A percentile compares a stretch with the other conserved stretches of the same genome.
Conservation (phyloP, 305 asterid genomes). For the Fraxinus nigra region DNA sequence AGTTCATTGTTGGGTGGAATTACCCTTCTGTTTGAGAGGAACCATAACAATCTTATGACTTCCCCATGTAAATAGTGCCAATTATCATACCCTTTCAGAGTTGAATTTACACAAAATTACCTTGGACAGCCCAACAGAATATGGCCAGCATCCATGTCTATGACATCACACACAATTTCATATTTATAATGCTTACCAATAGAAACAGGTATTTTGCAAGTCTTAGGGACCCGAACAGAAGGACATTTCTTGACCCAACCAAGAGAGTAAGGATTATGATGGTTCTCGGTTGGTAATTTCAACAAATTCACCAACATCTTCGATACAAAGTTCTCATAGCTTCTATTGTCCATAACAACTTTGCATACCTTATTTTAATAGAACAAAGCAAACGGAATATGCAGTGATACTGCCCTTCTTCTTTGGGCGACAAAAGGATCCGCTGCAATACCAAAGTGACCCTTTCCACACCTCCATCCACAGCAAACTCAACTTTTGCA, state of each 20-base stretch:
- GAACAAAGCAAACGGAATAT: neutral
- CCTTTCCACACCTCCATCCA: neutral
- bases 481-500: neutral
- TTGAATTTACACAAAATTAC: neutral
- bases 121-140: neutral
- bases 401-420: neutral
- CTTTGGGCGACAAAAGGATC: neutral
- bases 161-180: neutral
- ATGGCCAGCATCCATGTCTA: neutral
- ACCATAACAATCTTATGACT: neutral
- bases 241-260: neutral
- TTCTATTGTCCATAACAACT: neutral
- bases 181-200: neutral
- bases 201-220: too few species aligned
- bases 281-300: too few species aligned
- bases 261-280: too few species aligned
- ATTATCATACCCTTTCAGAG: neutral
- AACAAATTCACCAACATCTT: too few species aligned
- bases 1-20: neutral
- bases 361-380: neutral
- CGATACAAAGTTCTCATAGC: neutral
- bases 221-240: neutral
- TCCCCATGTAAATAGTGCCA: neutral
- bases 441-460: neutral
- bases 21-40: neutral